These are phyloP conservation scores for Thermoascus crustaceus DNA, from an alignment of 2,329 filamentous ascomycete species.

Conservation along the genomic window DNA sequence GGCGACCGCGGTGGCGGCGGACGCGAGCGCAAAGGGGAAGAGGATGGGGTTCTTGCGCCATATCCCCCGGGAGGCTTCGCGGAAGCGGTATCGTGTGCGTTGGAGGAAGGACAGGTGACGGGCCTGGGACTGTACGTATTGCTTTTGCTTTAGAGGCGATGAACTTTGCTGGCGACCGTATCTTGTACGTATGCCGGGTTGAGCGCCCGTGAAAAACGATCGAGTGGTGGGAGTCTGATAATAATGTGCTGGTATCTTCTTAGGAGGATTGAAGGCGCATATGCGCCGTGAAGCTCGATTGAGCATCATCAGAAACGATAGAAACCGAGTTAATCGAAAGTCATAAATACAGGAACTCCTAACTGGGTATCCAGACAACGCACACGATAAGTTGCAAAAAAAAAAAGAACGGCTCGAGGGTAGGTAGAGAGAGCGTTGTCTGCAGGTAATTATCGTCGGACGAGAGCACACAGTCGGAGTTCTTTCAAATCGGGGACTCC, in stretches of 20 bases:
- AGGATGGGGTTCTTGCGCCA: slow-evolving; percentile 37
- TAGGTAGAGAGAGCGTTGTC: too few species aligned
- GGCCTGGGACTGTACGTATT: slow-evolving; percentile 6
- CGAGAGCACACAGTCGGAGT: too few species aligned
- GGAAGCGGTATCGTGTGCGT: slow-evolving; percentile 25
- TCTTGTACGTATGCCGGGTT: neutral
- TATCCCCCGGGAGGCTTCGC: slow-evolving; percentile 30
- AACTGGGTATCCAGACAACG: too few species aligned
- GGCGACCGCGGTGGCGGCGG: slow-evolving; percentile 24
- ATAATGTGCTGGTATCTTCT: neutral
- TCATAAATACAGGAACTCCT: too few species aligned
- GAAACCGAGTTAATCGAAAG: too few species aligned
- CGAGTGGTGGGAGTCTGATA: slow-evolving; percentile 2
- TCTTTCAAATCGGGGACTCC: slow-evolving; percentile 9
- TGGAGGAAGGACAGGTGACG: slow-evolving; percentile 22
- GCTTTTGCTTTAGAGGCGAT: neutral
- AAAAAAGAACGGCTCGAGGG: too few species aligned
- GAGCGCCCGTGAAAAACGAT: slow-evolving; percentile 4
- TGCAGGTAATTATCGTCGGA: too few species aligned
- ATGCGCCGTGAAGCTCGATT: slow-evolving; percentile 20
- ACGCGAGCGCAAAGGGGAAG: slow-evolving; percentile 34
- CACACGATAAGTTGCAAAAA: too few species aligned
- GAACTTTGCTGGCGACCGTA: slow-evolving; percentile 1
- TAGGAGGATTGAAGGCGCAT: slow-evolving; percentile 5
- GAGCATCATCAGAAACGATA: slow-evolving; percentile 24